A percentile compares a stretch with the other conserved stretches of the same genome.
These are phyloP conservation scores for Penicillium sp. DNA, from an alignment of 2,329 filamentous ascomycete species.

Conservation along the genomic window DNA sequence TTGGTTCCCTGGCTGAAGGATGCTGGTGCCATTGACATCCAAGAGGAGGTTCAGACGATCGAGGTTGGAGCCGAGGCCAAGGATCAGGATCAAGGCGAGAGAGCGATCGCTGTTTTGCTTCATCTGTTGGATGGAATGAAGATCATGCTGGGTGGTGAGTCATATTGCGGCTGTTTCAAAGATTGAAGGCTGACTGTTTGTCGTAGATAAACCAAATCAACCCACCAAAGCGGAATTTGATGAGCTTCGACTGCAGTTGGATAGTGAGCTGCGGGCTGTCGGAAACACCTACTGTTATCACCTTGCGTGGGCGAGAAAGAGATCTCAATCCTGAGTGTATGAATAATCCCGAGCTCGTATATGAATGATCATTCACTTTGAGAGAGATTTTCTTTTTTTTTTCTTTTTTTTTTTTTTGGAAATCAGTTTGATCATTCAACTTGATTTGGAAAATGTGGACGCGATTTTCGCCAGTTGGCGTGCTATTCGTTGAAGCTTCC, in stretches of 20 bases:
- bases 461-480: too few relatives aligned
- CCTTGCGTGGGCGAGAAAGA: not conserved
- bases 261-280: not conserved
- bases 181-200: not conserved
- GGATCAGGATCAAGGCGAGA: not conserved
- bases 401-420: too few relatives aligned
- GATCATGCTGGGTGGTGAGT: not conserved
- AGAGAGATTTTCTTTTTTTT: too few relatives aligned
- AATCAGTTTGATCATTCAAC: too few relatives aligned
- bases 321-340: not conserved
- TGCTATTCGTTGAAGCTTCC: too few relatives aligned
- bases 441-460: too few relatives aligned
- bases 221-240: not conserved
- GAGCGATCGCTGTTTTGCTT: not conserved
- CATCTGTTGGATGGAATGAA: not conserved
- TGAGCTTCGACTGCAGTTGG: not conserved
- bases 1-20: not conserved
- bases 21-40: not conserved
- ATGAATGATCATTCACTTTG: too few relatives aligned
- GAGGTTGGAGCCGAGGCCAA: not conserved
- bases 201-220: not conserved
- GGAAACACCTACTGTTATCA: not conserved
- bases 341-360: too few relatives aligned
- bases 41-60: not conserved
- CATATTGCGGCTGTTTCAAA: not conserved